phyloP scores from a whole-genome alignment of 1,284 basidiomycete genomes.

The Athelia sp. region DNA sequence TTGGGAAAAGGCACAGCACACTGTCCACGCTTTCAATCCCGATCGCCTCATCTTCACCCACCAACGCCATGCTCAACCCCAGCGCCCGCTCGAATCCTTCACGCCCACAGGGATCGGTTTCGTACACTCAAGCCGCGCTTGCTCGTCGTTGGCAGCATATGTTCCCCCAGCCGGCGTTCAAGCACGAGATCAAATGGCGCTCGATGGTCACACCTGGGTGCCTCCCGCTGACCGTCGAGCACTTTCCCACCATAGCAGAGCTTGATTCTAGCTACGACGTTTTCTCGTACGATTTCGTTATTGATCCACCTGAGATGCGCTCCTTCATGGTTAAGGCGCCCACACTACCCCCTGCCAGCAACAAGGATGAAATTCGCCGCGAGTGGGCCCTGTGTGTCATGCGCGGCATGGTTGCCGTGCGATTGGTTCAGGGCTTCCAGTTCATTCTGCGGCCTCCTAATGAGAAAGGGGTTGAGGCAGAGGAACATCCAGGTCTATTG shows the following conservation, averaged over 20 bases:
- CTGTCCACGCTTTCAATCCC: slow-evolving; percentile 37
- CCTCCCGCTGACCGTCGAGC: slow-evolving; percentile 90
- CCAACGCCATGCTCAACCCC: slow-evolving; percentile 13
- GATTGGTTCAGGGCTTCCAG: slow-evolving; percentile 95
- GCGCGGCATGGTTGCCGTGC: slow-evolving; percentile 90
- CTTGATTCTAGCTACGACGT: slow-evolving; percentile 78
- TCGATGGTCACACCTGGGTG: slow-evolving; percentile 81
- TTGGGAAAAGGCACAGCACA: slow-evolving; percentile 51
- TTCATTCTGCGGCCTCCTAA: slow-evolving; percentile 63
- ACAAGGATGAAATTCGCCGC: slow-evolving; percentile 52
- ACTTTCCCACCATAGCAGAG: slow-evolving; percentile 75
- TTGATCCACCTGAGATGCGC: slow-evolving; percentile 72
- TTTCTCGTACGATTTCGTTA: slow-evolving; percentile 76
- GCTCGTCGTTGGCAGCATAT: slow-evolving; percentile 88
- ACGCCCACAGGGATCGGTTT: slow-evolving; percentile 47
- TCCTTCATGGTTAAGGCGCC: slow-evolving; percentile 72
- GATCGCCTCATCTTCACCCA: slow-evolving; percentile 43
- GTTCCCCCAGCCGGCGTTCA: slow-evolving; percentile 71
- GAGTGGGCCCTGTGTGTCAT: slow-evolving; percentile 83
- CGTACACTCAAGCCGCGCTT: slow-evolving; percentile 63
- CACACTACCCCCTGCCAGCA: slow-evolving; percentile 38
- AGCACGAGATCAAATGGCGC: slow-evolving; percentile 92
- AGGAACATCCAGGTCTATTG: slow-evolving; percentile 23
- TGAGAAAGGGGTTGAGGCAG: slow-evolving; percentile 19
- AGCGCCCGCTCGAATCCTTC: slow-evolving; percentile 58